Conservation (phyloP, 2,329 filamentous ascomycete species). For the Hypoxylon sp. region DNA sequence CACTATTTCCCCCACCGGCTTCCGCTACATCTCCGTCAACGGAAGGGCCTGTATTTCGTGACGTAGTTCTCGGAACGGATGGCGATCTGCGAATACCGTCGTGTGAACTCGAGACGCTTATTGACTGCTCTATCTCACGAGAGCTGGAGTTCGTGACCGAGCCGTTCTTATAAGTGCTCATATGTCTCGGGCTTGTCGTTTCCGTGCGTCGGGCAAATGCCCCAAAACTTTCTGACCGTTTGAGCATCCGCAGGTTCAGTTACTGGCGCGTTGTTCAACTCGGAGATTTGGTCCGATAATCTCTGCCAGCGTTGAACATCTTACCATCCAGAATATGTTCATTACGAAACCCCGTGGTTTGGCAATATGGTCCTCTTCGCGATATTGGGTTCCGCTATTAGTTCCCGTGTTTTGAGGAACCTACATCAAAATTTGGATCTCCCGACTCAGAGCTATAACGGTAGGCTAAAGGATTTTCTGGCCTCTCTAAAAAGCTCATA, state of each 20-base stretch:
- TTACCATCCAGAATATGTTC: slow-evolving; percentile 63
- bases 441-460: slow-evolving; percentile 34
- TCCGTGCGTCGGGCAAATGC: slow-evolving; percentile 58
- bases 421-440: slow-evolving; percentile 55
- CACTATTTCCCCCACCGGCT: slow-evolving; percentile 58
- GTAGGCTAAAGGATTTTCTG: slow-evolving; percentile 26
- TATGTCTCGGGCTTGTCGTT: slow-evolving; percentile 58
- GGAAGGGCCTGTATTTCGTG: slow-evolving; percentile 64
- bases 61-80: slow-evolving; percentile 65
- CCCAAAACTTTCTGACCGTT: slow-evolving; percentile 62
- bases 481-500: slow-evolving; percentile 56
- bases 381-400: neutral
- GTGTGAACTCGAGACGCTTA: slow-evolving; percentile 56
- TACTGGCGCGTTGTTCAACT: slow-evolving; percentile 64
- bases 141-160: slow-evolving; percentile 54
- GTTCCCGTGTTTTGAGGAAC: slow-evolving; percentile 11
- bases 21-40: slow-evolving; percentile 57
- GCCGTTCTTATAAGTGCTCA: slow-evolving; percentile 57
- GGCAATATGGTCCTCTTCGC: slow-evolving; percentile 55
- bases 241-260: slow-evolving; percentile 61
- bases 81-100: slow-evolving; percentile 62
- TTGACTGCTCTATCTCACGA: slow-evolving; percentile 58
- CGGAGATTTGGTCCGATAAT: slow-evolving; percentile 57
- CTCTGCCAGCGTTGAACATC: slow-evolving; percentile 58
- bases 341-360: slow-evolving; percentile 64